Evolutionary conservation across 108 stramenopile genomes (phyloP), one percentile per base, ranked within the genome.

Genomic region (Seminavis robusta): DNA sequence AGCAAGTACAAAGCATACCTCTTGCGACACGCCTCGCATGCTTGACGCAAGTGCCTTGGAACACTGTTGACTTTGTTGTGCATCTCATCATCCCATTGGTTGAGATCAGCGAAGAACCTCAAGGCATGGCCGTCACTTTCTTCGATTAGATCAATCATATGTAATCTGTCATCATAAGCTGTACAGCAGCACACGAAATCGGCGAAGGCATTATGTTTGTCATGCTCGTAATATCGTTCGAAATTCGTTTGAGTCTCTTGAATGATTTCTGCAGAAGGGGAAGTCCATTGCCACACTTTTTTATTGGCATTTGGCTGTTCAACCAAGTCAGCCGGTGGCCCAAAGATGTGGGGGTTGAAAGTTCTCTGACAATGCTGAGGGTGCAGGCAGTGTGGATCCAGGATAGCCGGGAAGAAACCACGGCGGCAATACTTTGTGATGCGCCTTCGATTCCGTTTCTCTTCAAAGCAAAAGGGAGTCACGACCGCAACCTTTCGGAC

Each of bases 341-440:
- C n/a, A n/a, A n/a, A n/a, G n/a, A n/a, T n/a, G n/a, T n/a, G n/a
- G n/a, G n/a, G n/a, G n/a, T n/a, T n/a, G n/a, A n/a, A n/a, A n/a
- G n/a, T n/a, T n/a, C n/a, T n/a, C n/a, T n/a, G n/a, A n/a, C n/a
- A n/a, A n/a, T n/a, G n/a, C n/a, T n/a, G n/a, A n/a, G n/a, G n/a
- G n/a, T n/a, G n/a, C n/a, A n/a, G n/a, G 34, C 53, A 55, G 17
- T 37, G 37, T 5, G 53, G 53, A 34, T 55, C 53, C 23, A 55
- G 5, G n/a, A 55, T 24, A 37, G 19, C 33, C 16, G 53, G 16
- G 4, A 5, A 20, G 25, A 55, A 55, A 23, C 53, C 53, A 16
- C 53, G 33, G 19, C 37, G 33, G 53, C 21, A 55, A 24, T 55
- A 55, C 53, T 55, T 38, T 9, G 33, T 34, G 33, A 55, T 10